Evolutionary conservation across 1,284 basidiomycete genomes (phyloP).

Genomic region (Marasmius fiardii): DNA sequence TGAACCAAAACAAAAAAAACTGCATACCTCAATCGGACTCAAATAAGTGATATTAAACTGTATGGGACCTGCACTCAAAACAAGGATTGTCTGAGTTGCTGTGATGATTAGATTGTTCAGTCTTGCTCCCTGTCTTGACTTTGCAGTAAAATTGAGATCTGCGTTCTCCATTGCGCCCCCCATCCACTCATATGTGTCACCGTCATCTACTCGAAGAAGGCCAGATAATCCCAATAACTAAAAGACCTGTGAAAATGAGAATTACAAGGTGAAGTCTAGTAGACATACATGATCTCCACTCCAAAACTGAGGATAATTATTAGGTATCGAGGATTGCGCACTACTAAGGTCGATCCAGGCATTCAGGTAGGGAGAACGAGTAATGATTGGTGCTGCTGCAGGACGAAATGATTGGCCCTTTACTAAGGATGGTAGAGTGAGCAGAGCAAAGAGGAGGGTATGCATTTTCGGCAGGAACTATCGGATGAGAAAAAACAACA

Average conservation of each 20-base stretch:
- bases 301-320: background rate
- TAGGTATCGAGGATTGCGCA: background rate
- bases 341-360: slow-evolving; percentile 23
- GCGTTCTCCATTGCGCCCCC: background rate
- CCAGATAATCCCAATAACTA: slow-evolving; percentile 4
- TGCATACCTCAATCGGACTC: slow-evolving; percentile 13
- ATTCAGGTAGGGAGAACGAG: slow-evolving; percentile 34
- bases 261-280: no score
- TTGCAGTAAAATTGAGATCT: background rate
- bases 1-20: background rate
- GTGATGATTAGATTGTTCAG: slow-evolving; percentile 3
- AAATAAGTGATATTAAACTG: slow-evolving; percentile 12
- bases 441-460: no score
- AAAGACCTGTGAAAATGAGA: no score
- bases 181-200: slow-evolving; percentile 6
- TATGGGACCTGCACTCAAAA: slow-evolving; percentile 7
- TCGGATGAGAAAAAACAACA: no score
- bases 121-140: background rate
- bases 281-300: background rate
- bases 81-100: slow-evolving; percentile 7
- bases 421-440: background rate
- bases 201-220: slow-evolving; percentile 7
- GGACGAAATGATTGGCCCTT: slow-evolving; percentile 6
- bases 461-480: no score
- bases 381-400: slow-evolving; percentile 25